These are phyloP conservation scores for Polytrichum formosum DNA, from an alignment of 225 moss, liverwort and hornwort genomes.

Conservation along the genomic window DNA sequence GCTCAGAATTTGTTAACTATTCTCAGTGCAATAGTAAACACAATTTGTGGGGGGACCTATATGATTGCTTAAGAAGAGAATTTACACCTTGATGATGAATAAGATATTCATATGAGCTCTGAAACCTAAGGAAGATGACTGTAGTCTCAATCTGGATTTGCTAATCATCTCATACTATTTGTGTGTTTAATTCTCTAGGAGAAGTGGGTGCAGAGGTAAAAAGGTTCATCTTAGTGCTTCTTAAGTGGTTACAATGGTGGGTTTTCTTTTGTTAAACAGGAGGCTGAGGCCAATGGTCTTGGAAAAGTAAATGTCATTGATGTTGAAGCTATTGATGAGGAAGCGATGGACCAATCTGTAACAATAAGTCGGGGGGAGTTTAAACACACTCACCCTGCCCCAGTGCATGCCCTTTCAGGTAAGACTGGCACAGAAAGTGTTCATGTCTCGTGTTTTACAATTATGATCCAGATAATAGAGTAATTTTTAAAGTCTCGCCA, in stretches of 20 bases:
- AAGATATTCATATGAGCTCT: neutral
- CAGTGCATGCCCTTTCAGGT: neutral
- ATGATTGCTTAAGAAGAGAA: no score
- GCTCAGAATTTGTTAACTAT: no score
- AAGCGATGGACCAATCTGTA: slow-evolving; percentile 27
- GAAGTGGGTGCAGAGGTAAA: neutral
- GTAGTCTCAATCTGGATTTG: neutral
- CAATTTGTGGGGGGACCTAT: no score
- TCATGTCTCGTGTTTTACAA: no score
- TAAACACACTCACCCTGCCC: slow-evolving; percentile 15
- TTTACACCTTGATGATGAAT: neutral
- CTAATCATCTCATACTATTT: neutral
- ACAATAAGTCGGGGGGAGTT: slow-evolving; percentile 42
- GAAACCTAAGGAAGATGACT: neutral
- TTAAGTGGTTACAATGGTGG: neutral
- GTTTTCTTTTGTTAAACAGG: slow-evolving; percentile 16
- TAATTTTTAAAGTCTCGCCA: no score
- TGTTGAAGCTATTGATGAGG: slow-evolving; percentile 24
- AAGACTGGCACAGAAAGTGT: no score
- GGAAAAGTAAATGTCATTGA: slow-evolving; percentile 16
- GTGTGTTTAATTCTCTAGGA: no score
- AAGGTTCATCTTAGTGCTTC: neutral
- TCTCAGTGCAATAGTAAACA: no score
- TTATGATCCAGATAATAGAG: no score
- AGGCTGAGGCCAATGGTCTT: slow-evolving; percentile 35